Conservation (phyloP, 176 grass and related monocot genomes). For the Leersia perrieri region DNA sequence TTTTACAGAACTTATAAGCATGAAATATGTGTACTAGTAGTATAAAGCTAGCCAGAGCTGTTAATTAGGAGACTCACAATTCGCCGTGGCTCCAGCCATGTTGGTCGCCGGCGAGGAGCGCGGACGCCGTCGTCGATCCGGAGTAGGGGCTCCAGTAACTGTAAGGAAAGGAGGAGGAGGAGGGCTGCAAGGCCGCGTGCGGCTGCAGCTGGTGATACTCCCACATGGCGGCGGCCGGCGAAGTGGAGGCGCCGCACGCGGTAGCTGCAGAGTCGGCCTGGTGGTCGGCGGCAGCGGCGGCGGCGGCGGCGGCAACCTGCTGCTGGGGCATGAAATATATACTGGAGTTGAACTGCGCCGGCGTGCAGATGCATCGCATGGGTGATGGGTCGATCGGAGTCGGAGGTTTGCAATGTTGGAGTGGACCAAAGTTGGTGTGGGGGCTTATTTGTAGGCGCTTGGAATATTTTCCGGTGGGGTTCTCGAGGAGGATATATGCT, state of each 20-base stretch:
- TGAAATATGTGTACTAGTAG: neutral
- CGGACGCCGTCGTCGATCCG: conserved; percentile 16
- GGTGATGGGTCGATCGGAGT: conserved; percentile 32
- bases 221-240: conserved; percentile 41
- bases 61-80: conserved; percentile 39
- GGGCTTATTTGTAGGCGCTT: conserved; percentile 50
- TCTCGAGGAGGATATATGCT: conserved; percentile 36
- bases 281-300: neutral
- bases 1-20: conserved; percentile 1
- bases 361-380: conserved; percentile 51
- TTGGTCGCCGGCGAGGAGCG: conserved; percentile 26
- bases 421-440: conserved; percentile 39
- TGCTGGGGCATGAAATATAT: conserved; percentile 62
- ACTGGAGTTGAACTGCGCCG: conserved; percentile 45
- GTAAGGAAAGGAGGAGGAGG: conserved; percentile 23
- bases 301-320: conserved; percentile 17
- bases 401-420: conserved; percentile 25
- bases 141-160: conserved; percentile 30
- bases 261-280: neutral
- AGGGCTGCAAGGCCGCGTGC: conserved; percentile 26
- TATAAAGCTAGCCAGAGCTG: neutral
- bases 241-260: conserved; percentile 34
- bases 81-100: conserved; percentile 42
- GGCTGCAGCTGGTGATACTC: conserved; percentile 30
- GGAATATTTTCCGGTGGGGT: conserved; percentile 15